phyloP scores from a whole-genome alignment of 768 basidiomycete genomes.

The Thelephora aurantiotincta region DNA sequence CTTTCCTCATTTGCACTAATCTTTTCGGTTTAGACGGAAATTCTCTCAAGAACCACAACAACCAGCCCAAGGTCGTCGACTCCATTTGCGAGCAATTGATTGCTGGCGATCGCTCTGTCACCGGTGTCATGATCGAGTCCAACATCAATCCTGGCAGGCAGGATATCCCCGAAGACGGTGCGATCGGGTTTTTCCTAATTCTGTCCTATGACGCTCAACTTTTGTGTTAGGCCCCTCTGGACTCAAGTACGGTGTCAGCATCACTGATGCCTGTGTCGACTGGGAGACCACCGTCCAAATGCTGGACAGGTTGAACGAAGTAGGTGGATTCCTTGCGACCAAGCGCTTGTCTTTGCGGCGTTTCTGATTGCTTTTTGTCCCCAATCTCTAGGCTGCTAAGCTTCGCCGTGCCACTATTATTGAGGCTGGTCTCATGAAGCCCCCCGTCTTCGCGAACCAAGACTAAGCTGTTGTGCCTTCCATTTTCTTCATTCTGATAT shows the following conservation, averaged over 20 bases:
- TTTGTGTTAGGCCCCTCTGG: constrained; percentile 33
- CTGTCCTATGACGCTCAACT: background rate
- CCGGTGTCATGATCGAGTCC: constrained; percentile 95
- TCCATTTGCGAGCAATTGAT: constrained; percentile 62
- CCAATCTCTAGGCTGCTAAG: constrained; percentile 24
- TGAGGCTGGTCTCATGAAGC: constrained; percentile 22
- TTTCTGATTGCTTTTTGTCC: background rate
- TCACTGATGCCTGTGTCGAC: constrained; percentile 87
- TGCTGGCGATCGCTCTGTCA: constrained; percentile 57
- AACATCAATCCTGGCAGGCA: constrained; percentile 87
- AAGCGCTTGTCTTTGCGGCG: too few relatives aligned
- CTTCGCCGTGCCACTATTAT: constrained; percentile 29
- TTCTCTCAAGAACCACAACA: constrained; percentile 88
- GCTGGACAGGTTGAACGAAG: constrained; percentile 57
- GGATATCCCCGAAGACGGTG: constrained; percentile 49
- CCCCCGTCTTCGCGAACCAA: constrained; percentile 11
- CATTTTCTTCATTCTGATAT: too few relatives aligned
- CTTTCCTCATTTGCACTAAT: constrained; percentile 1
- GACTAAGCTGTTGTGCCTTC: background rate
- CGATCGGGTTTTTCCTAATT: constrained; percentile 9
- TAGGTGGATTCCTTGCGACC: constrained; percentile 11
- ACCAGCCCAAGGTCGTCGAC: constrained; percentile 73
- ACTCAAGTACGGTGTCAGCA: constrained; percentile 72
- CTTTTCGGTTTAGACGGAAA: constrained; percentile 57
- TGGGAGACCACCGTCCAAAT: constrained; percentile 70